Base-by-base conservation (phyloP, 495 filamentous ascomycete genomes). In the Clavariopsis aquatica region DNA sequence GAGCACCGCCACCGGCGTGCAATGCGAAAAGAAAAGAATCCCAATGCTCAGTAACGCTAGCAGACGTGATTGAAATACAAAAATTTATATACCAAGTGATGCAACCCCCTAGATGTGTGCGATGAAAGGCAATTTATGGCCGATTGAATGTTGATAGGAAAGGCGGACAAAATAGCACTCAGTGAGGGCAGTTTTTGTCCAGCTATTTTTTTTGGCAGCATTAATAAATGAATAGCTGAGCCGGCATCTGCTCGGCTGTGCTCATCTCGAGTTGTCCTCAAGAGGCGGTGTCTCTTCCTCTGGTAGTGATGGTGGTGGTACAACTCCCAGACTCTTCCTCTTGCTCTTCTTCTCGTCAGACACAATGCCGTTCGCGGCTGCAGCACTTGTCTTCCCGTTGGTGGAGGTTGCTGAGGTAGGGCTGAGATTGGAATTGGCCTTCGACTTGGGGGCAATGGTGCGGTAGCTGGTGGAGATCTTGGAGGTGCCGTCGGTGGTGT, bases 391-490 rank as follows among this genome's bases (percentile, higher is more conserved):
- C 19, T 57, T 55, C 22, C 46, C 54, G 22, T 62, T 62, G 22
- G n/a, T 29, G 6, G 57, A 22, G 36, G 53, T 66, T 12, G 63
- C 41, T 5, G 56, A 36, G 10, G 46, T 64, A 4, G 68, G 59
- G 29, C 63, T 70, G 22, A 60, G 57, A 13, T 8, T 56, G 1
- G 53, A 12, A 17, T 57, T 57, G 13, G 57, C 19, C 23, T 58
- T 65, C 4, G 46, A 27, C 24, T 47, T 57, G 20, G 68, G 52
- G 17, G 67, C 62, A 38, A 60, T 66, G 54, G n/a, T 60, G 10
- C 59, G 60, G 26, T 62, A 66, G 59, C 59, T 67, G 41, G 64
- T 66, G 22, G 68, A 67, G 12, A 67, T 27, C 52, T 70, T 70
- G 20, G 68, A 66, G 20, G 68, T 61, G 8, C 55, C 54, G 28